Evolutionary conservation across 306 rosid species (phyloP).

Genomic region (Prunus kanzakura): DNA sequence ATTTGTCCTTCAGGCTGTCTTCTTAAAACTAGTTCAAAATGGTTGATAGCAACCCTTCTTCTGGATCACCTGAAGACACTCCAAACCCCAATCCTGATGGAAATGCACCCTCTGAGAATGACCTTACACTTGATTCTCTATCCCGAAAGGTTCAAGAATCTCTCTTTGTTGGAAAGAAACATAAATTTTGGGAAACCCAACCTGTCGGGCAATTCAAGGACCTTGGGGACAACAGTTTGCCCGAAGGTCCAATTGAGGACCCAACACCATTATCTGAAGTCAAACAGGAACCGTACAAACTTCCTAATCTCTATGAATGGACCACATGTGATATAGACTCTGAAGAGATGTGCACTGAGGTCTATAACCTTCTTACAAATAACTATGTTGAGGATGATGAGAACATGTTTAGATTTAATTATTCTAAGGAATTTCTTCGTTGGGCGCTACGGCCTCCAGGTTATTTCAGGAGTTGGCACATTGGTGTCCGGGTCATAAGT

Average conservation of each 20-base stretch:
- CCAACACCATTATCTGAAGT: constrained; percentile 77
- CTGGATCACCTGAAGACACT: constrained; percentile 56
- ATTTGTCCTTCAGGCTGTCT: constrained; percentile 26
- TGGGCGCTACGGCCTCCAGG: constrained; percentile 98
- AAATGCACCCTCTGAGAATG: constrained; percentile 55
- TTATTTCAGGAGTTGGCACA: constrained; percentile 79
- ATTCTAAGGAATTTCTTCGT: constrained; percentile 80
- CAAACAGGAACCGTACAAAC: constrained; percentile 89
- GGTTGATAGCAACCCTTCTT: constrained; percentile 63
- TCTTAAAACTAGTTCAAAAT: constrained; percentile 28
- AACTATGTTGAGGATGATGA: constrained; percentile 95
- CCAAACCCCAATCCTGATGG: constrained; percentile 63
- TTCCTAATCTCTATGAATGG: constrained; percentile 84
- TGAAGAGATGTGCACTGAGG: constrained; percentile 61
- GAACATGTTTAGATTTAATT: constrained; percentile 90
- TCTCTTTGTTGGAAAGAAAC: constrained; percentile 59
- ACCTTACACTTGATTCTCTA: constrained; percentile 47
- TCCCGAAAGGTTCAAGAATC: constrained; percentile 68
- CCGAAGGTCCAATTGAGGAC: constrained; percentile 77
- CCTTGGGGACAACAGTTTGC: constrained; percentile 57
- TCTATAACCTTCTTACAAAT: constrained; percentile 70
- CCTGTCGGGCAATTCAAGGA: constrained; percentile 97
- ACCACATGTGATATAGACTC: constrained; percentile 77
- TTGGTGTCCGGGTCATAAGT: constrained; percentile 84
- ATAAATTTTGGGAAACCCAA: constrained; percentile 93